Base-by-base conservation (phyloP, 768 basidiomycete genomes). In the Mycena albidolilacea region DNA sequence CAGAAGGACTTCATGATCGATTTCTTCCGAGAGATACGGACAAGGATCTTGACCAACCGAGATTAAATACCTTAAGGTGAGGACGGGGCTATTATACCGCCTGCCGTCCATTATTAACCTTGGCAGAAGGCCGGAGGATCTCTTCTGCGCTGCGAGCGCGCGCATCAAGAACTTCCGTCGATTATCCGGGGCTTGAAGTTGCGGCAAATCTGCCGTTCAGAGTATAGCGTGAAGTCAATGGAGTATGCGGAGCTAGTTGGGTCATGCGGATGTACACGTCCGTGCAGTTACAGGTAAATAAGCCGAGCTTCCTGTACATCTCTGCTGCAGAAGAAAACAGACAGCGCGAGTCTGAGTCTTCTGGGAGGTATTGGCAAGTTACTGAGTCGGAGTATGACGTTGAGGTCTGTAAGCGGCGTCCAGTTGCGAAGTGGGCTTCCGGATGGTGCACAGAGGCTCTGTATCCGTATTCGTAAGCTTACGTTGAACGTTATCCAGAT, bases 1-100 rank as follows among this genome's bases (percentile, higher is more conserved):
- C 54, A 64, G 54, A 70, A 30, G 57, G 54, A 48, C 63, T 64
- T 70, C 69, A 70, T 70, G 5, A 7, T 35, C 7, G 58, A 19
- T 58, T 5, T 66, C 15, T 23, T 23, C 11, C 21, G 21, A n/a
- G 65, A 41, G 23, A 21, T 62, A 30, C 10, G n/a, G 57, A 38
- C 11, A 46, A 11, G 14, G 12, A 35, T 12, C 43, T 35, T 19
- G 38, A 1, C 12, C 3, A 11, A 10, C 12, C 23, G 23, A 10
- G 23, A 6, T 30, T 62, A 62, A 62, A 41, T 61, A 62, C 21
- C 39, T 15, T 23, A 15, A 55, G 23, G 14, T 41, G n/a, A 19
- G 21, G 15, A 46, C 41, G 15, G 30, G 1, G 7, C 12, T 1
- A 19, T 21, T 52, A 52, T 21, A 61, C 2, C 17, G 38, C 60